A percentile compares a stretch with the other conserved stretches of the same genome.
Conservation (phyloP, 441 rosid genomes). For the Euphorbia schlechtendalii region DNA sequence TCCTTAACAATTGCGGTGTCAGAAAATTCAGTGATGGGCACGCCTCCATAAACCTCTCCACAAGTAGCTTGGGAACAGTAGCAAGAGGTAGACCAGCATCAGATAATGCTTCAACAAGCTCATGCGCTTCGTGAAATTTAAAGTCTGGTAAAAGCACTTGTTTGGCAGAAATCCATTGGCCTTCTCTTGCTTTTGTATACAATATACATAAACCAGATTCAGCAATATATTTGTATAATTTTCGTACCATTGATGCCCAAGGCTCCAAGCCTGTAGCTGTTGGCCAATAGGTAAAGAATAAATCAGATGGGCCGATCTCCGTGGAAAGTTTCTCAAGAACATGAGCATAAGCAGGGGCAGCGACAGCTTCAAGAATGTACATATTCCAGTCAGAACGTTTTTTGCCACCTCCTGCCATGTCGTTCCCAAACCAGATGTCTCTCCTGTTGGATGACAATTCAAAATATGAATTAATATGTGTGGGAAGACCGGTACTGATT, state of each 20-base stretch:
- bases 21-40: slow-evolving; percentile 76
- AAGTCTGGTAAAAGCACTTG: slow-evolving; percentile 96
- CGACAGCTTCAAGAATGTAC: slow-evolving; percentile 77
- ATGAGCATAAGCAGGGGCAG: slow-evolving; percentile 87
- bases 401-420: slow-evolving; percentile 98
- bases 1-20: slow-evolving; percentile 74
- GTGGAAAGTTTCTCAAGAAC: slow-evolving; percentile 88
- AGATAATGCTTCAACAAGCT: slow-evolving; percentile 73
- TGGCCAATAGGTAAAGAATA: slow-evolving; percentile 91
- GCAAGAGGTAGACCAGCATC: slow-evolving; percentile 86
- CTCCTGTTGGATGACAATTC: slow-evolving; percentile 96
- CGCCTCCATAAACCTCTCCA: slow-evolving; percentile 66
- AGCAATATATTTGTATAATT: slow-evolving; percentile 66
- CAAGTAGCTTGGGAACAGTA: slow-evolving; percentile 55
- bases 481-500: slow-evolving; percentile 86
- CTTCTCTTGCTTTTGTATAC: slow-evolving; percentile 89
- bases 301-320: slow-evolving; percentile 80
- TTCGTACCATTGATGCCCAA: slow-evolving; percentile 87
- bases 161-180: slow-evolving; percentile 90
- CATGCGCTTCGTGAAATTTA: slow-evolving; percentile 55
- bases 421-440: slow-evolving; percentile 99
- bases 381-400: slow-evolving; percentile 96
- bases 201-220: slow-evolving; percentile 69
- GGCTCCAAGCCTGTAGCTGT: slow-evolving; percentile 66
- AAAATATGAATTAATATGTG: slow-evolving; percentile 92